phyloP scores from a whole-genome alignment of 495 filamentous ascomycete species.

The Articulospora tetracladia region DNA sequence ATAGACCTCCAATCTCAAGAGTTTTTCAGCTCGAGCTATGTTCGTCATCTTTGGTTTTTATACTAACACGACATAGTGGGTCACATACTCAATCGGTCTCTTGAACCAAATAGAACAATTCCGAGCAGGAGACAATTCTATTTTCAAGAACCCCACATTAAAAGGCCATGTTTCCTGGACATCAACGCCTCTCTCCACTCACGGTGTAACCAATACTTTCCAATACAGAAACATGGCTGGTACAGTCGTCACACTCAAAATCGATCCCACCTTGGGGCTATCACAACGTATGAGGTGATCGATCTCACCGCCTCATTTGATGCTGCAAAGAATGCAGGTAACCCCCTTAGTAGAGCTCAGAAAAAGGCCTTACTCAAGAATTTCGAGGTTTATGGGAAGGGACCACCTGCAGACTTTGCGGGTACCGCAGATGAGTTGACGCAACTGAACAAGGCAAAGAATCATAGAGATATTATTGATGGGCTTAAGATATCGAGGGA shows the following conservation, averaged over 20 bases:
- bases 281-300: neutral
- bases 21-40: too few relatives aligned
- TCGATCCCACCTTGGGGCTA: neutral
- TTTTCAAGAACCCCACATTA: neutral
- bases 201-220: neutral
- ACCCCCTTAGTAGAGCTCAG: neutral
- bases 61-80: neutral
- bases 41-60: neutral
- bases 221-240: neutral
- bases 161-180: neutral
- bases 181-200: neutral
- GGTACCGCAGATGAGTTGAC: neutral
- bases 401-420: neutral
- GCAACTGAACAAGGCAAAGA: neutral
- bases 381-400: neutral
- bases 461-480: neutral
- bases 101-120: neutral
- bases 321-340: neutral
- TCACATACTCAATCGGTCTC: neutral
- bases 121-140: neutral
- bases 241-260: neutral
- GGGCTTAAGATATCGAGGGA: neutral
- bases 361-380: neutral
- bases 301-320: neutral
- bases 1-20: too few relatives aligned